phyloP scores from a whole-genome alignment of 352 stramenopile genomes.

The Thraustochytrium striatum region DNA sequence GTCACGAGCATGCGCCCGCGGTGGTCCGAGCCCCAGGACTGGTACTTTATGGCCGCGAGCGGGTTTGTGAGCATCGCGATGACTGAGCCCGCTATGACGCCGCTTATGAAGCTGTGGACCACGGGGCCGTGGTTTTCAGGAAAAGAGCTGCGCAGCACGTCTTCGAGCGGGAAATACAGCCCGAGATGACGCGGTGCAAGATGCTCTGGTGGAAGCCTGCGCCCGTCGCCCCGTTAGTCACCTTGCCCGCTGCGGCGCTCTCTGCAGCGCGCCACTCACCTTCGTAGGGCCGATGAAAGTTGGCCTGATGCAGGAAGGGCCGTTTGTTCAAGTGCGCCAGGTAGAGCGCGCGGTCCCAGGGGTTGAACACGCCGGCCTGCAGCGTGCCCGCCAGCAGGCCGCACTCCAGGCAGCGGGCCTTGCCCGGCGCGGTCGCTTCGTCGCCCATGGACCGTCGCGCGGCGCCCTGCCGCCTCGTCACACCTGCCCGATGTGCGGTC shows the following conservation, averaged over 20 bases:
- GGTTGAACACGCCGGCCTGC: slow-evolving; percentile 1
- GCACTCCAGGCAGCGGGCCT: too few species aligned
- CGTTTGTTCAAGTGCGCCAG: slow-evolving; percentile 44
- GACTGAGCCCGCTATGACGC: slow-evolving; percentile 20
- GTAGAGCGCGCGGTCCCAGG: slow-evolving; percentile 36
- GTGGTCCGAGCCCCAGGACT: slow-evolving; percentile 26
- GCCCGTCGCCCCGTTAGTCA: too few species aligned
- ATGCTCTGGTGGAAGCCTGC: slow-evolving; percentile 19
- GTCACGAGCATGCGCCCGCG: background rate
- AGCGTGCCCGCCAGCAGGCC: slow-evolving; percentile 39
- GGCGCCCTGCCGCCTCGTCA: too few species aligned
- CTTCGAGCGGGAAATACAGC: slow-evolving; percentile 45
- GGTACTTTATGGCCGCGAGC: slow-evolving; percentile 27
- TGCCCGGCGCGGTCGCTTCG: too few species aligned
- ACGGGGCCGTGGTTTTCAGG: background rate
- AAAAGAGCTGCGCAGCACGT: slow-evolving; percentile 1
- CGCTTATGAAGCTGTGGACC: slow-evolving; percentile 22
- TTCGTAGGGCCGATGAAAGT: slow-evolving; percentile 38
- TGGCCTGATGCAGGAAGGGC: slow-evolving; percentile 36
- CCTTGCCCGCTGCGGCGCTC: too few species aligned
- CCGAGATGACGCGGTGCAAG: slow-evolving; percentile 42
- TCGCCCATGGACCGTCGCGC: too few species aligned
- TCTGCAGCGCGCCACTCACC: too few species aligned
- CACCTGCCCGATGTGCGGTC: too few species aligned
- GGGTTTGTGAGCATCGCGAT: slow-evolving; percentile 44